phyloP scores from a whole-genome alignment of 164 flowering plant species.

The Aristolochia californica region DNA sequence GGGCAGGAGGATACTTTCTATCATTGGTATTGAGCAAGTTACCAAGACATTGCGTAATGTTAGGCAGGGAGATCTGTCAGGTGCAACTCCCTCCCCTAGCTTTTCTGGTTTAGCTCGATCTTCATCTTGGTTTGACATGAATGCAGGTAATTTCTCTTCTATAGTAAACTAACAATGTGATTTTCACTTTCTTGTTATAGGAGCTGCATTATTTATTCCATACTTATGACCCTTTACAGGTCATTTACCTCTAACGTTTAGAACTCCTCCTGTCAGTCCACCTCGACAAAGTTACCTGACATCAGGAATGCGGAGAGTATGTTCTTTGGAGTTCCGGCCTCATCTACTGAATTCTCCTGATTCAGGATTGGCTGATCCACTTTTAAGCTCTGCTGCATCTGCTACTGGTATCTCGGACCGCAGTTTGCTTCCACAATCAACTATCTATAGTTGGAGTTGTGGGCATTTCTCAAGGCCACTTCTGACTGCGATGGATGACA shows the following conservation, averaged over 20 bases:
- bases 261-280: conserved; percentile 99
- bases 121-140: conserved; percentile 91
- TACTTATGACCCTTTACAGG: conserved; percentile 28
- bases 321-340: conserved; percentile 85
- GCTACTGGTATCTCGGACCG: conserved; percentile 50
- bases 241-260: conserved; percentile 73
- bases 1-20: conserved; percentile 67
- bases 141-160: conserved; percentile 41
- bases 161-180: not conserved
- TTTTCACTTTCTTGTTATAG: not conserved
- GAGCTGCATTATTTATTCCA: not conserved
- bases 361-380: conserved; percentile 89
- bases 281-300: conserved; percentile 63
- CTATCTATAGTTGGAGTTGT: conserved; percentile 95
- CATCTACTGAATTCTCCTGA: conserved; percentile 67
- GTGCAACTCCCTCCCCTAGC: conserved; percentile 28
- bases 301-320: conserved; percentile 77
- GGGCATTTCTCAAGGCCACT: conserved; percentile 93
- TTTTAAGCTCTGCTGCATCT: conserved; percentile 53
- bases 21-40: conserved; percentile 90
- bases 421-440: conserved; percentile 87
- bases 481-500: conserved; percentile 64
- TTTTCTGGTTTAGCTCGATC: conserved; percentile 83
- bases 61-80: conserved; percentile 39
- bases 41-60: conserved; percentile 39